Evolutionary conservation across 768 basidiomycete genomes (phyloP), one percentile per base, ranked within the genome.

Genomic region (Tylopilus subfusipes): DNA sequence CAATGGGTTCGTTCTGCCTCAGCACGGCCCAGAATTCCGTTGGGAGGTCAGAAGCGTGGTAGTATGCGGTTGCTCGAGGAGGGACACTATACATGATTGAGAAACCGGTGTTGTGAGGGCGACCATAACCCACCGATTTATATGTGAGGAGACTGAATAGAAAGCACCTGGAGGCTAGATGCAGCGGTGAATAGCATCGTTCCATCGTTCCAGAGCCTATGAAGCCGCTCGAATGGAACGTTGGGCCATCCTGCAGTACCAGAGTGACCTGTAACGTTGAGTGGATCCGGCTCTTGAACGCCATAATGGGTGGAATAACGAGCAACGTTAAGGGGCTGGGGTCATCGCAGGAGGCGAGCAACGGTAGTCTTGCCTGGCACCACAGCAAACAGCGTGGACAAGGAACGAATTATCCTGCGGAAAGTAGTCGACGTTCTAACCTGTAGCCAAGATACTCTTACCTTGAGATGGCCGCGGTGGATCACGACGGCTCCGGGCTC

Each of bases 1-100:
- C 71, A 25, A 66, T 60, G 1, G 58, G 60, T 42, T 77, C 71
- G 10, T 73, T 56, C 19, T 47, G 51, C 11, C n/a, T 48, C 36
- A 77, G 54, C 7, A 59, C 56, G 2, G 33, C 54, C 71, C 72
- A 74, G 8, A 77, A 71, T 4, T 50, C 45, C 0, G 21, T 7
- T 8, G 59, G 44, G 18, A 79, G 53, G 6, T 55, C 56, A 0
- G 53, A 43, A 24, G 59, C 59, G 14, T 50, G 34, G 4, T 19
- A 19, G 50, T 57, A 59, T 12, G 43, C 34, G 21, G n/a, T 1
- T 27, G 56, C 46, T 52, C 52, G 49, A 30, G 22, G 42, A 42
- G 43, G 12, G 36, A 45, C 24, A n/a, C 50, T 50, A 42, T 61
- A 38, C 69, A 69, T 71, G 44, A 16, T 50, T 22, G 55, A 56